Conservation (phyloP, 495 filamentous ascomycete species). For the Staphylotrichum tortipilum region DNA sequence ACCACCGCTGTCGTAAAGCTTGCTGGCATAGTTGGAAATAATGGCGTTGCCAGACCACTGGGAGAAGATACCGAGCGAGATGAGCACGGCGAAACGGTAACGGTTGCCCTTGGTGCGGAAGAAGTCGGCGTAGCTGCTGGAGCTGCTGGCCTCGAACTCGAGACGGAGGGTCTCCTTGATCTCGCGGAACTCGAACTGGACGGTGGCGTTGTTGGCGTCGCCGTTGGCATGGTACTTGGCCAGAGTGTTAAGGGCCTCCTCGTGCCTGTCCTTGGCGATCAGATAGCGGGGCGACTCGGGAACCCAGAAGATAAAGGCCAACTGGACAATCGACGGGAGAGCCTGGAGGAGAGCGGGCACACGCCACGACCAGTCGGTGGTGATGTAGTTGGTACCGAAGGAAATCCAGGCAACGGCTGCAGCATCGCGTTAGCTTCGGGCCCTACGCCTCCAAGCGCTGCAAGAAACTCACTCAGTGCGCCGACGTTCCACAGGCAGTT, state of each 20-base stretch:
- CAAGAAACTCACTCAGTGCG: conserved; percentile 34
- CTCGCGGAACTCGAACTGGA: conserved; percentile 52
- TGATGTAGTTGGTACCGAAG: conserved; percentile 42
- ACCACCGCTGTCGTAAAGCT: conserved; percentile 51
- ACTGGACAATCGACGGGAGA: conserved; percentile 44
- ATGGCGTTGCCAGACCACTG: conserved; percentile 65
- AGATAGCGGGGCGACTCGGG: conserved; percentile 56
- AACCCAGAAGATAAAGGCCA: conserved; percentile 45
- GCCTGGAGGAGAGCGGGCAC: conserved; percentile 48
- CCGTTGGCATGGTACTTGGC: conserved; percentile 52
- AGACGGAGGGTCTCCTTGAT: conserved; percentile 50
- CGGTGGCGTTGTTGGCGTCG: conserved; percentile 45
- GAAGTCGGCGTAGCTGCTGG: conserved; percentile 48
- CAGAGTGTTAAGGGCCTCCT: conserved; percentile 51
- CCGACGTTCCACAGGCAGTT: conserved; percentile 58
- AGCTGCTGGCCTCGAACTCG: conserved; percentile 38
- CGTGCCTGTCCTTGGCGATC: conserved; percentile 56
- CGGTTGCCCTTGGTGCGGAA: conserved; percentile 62
- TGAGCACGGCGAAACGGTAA: conserved; percentile 49
- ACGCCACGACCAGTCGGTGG: conserved; percentile 47
- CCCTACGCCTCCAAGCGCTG: too few species aligned
- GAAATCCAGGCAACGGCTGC: conserved; percentile 48
- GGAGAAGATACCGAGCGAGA: conserved; percentile 53
- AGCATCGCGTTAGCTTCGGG: conserved; percentile 16
- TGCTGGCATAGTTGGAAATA: conserved; percentile 54